Conservation (phyloP, 2,329 filamentous ascomycete genomes). For the Neospermospora avenae region DNA sequence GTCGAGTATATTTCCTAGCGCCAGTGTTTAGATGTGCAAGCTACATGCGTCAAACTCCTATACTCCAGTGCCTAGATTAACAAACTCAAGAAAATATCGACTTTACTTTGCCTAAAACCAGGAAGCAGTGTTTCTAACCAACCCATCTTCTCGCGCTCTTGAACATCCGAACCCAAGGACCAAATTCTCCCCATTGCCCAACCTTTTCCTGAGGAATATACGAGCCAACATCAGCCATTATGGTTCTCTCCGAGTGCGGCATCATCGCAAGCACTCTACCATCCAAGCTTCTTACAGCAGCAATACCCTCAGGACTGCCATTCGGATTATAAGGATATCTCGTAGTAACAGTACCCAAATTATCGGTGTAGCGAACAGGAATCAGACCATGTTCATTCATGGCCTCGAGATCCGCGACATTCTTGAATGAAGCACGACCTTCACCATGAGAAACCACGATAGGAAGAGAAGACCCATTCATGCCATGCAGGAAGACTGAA, state of each 20-base stretch:
- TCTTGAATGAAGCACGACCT: conserved; percentile 71
- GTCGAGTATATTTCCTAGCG: neutral
- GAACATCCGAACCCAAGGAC: conserved; percentile 69
- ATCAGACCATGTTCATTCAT: conserved; percentile 68
- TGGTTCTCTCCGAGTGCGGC: conserved; percentile 71
- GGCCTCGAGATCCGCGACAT: conserved; percentile 47
- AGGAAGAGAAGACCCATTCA: conserved; percentile 77
- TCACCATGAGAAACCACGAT: conserved; percentile 91
- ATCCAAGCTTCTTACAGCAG: conserved; percentile 61
- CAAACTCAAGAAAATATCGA: neutral
- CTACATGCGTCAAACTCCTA: neutral
- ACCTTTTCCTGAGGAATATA: conserved; percentile 54
- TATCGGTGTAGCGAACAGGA: conserved; percentile 82
- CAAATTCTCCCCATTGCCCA: conserved; percentile 65
- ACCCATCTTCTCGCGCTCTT: conserved; percentile 72
- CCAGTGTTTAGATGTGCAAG: neutral
- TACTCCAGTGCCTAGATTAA: neutral
- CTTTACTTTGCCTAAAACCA: neutral
- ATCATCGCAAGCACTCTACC: conserved; percentile 69
- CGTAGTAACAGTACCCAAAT: conserved; percentile 70
- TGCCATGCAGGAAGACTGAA: conserved; percentile 87
- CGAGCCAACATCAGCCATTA: conserved; percentile 64
- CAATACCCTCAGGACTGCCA: conserved; percentile 66
- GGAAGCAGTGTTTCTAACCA: conserved; percentile 11
- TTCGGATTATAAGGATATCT: conserved; percentile 86